Base-by-base conservation (phyloP, 345 rosid genomes). In the Salix suchowensis region DNA sequence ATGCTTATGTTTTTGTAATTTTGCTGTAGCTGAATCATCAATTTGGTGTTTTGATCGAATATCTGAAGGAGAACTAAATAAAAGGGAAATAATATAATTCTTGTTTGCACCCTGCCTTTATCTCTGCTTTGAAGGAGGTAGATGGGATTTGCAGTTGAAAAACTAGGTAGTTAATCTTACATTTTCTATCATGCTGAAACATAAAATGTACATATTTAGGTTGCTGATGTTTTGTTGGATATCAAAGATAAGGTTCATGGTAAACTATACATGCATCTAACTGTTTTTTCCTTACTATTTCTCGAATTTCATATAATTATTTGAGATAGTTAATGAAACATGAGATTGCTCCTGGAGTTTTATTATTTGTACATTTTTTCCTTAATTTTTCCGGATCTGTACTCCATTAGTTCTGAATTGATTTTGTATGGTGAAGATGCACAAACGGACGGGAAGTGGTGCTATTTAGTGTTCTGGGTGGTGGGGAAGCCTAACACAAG, bases 381-480 rank as follows among this genome's bases (percentile, higher is more conserved):
- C 37, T 39, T 39, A 23, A 13, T 37, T 21, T 54, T 52, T 28
- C 1, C 28, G 19, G 58, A 70, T 30, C 12, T 34, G 3, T 30
- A 32, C 21, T 66, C 67, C 69, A 69, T 55, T 66, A 3, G 15
- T 14, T 72, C 48, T 70, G 71, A 36, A n/a, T 44, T 69, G 44
- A 36, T 68, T 80, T 66, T 72, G 10, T 64, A 61, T 75, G 23
- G 42, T 80, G 65, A 61, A 91, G 95, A 91, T 87, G 23, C 83
- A 48, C 84, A 88, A 37, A 91, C 91, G 18, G 95, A 91, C 82
- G 90, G 95, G 23, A 89, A 91, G 77, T 88, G 95, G 92, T 87
- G 91, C 87, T 91, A 88, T 77, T 0, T 88, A 78, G 85, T 89
- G 76, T 82, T 89, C 65, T 89, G 95, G 95, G 91, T 89, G 82